Conservation (phyloP, 345 rosid species). For the Citrus reticulata region DNA sequence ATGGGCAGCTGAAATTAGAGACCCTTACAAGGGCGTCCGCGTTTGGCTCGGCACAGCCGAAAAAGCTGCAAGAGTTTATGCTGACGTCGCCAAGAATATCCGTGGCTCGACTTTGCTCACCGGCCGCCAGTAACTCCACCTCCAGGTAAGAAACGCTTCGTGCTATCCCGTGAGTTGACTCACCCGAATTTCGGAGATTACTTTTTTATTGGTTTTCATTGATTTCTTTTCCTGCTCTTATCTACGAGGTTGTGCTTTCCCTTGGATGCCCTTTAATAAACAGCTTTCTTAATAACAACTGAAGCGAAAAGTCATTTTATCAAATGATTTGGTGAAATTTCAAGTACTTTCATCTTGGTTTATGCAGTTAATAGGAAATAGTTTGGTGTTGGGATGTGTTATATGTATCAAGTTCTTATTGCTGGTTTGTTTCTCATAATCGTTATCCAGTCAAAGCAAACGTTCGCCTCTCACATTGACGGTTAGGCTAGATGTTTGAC, state of each 20-base stretch:
- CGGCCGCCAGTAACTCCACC: not conserved
- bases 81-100: no score
- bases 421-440: no score
- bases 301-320: not conserved
- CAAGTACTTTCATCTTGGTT: not conserved
- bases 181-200: constrained; percentile 13
- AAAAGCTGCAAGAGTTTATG: not conserved
- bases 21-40: constrained; percentile 1
- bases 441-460: no score
- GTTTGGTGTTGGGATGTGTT: not conserved
- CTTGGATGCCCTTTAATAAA: not conserved
- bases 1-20: constrained; percentile 95
- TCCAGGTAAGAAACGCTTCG: constrained; percentile 39
- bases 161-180: constrained; percentile 23
- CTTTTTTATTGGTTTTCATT: no score
- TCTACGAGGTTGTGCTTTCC: not conserved
- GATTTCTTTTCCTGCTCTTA: not conserved
- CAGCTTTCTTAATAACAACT: not conserved
- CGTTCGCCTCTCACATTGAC: no score
- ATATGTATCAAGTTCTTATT: no score
- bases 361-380: not conserved
- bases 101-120: constrained; percentile 50
- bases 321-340: not conserved
- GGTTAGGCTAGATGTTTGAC: no score
- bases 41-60: constrained; percentile 72